Evolutionary conservation across 2,329 filamentous ascomycete genomes (phyloP), one percentile per base, ranked within the genome.

Genomic region (Hymenoscyphus linearis): DNA sequence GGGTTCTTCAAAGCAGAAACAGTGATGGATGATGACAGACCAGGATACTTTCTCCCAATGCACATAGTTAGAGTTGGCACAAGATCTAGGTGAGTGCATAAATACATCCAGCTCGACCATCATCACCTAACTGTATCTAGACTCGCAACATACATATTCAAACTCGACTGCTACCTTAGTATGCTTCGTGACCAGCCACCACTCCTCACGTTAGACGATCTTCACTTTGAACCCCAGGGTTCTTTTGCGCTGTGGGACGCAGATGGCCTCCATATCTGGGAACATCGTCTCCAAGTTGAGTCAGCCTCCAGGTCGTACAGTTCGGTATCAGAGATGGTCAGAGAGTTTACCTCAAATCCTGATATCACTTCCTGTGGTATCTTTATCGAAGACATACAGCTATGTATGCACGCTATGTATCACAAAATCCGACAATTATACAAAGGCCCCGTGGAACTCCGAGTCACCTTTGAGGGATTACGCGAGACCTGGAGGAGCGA

Each of bases 131-230:
- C n/a, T 25, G 4, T 16, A 16, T 44, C 13, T 10, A 78, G 76
- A 55, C 58, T 78, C 7, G 71, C 74, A 2, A 50, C 68, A 2
- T 70, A 67, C 27, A 63, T 76, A 0, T 75, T 75, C 60, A 77
- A 77, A 58, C 66, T 79, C 27, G 77, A 79, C 60, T 57, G 69
- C 0, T 77, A 75, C 34, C 55, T 78, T 7, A 74, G 74, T 34
- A 65, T 73, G 7, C 66, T 70, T 35, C 72, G 58, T 60, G 67
- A 67, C 58, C 70, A 77, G 53, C 69, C 76, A 1, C 68, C 73
- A 0, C 57, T 71, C 0, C 60, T 78, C 0, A 68, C 70, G 4
- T 60, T 71, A 1, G 74, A 77, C 60, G 77, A 79, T 58, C 63
- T 79, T 0, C 72, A 76, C 14, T 65, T 76, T 4, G 66, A 70